A percentile compares a stretch with the other conserved stretches of the same genome.
These are phyloP conservation scores for Psilocybe azurescens DNA, from an alignment of 768 basidiomycete genomes.

Conservation along the genomic window DNA sequence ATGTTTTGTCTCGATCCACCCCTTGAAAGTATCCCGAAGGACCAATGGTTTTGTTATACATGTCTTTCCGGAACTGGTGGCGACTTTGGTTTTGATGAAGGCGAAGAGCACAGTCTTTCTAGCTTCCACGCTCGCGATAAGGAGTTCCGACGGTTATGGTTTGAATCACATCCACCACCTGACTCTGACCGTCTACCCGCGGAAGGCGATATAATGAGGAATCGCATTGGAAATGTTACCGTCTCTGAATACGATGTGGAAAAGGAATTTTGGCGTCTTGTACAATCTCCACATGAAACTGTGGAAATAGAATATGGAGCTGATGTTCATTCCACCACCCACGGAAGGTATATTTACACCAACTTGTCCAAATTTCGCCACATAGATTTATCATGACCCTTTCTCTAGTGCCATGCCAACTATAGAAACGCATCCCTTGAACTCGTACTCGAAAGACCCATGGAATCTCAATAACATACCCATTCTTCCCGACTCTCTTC, in stretches of 20 bases:
- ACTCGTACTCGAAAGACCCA: slow-evolving; percentile 86
- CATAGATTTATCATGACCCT: slow-evolving; percentile 8
- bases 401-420: slow-evolving; percentile 88
- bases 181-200: slow-evolving; percentile 36
- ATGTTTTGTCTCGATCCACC: slow-evolving; percentile 97
- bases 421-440: slow-evolving; percentile 88
- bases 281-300: slow-evolving; percentile 86
- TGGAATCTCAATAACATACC: slow-evolving; percentile 99
- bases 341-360: slow-evolving; percentile 77
- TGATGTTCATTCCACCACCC: slow-evolving; percentile 96
- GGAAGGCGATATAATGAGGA: slow-evolving; percentile 54
- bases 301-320: slow-evolving; percentile 99
- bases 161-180: slow-evolving; percentile 72
- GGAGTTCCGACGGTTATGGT: slow-evolving; percentile 91
- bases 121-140: slow-evolving; percentile 92
- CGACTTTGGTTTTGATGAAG: slow-evolving; percentile 98
- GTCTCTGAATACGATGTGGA: slow-evolving; percentile 95
- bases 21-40: slow-evolving; percentile 81
- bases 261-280: slow-evolving; percentile 95
- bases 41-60: slow-evolving; percentile 95
- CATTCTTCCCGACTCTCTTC: slow-evolving; percentile 88
- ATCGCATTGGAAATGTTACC: slow-evolving; percentile 57
- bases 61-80: slow-evolving; percentile 92
- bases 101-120: slow-evolving; percentile 91
- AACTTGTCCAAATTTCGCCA: not conserved